Conservation (phyloP, 2,329 filamentous ascomycete species). For the Claviceps digitariae region DNA sequence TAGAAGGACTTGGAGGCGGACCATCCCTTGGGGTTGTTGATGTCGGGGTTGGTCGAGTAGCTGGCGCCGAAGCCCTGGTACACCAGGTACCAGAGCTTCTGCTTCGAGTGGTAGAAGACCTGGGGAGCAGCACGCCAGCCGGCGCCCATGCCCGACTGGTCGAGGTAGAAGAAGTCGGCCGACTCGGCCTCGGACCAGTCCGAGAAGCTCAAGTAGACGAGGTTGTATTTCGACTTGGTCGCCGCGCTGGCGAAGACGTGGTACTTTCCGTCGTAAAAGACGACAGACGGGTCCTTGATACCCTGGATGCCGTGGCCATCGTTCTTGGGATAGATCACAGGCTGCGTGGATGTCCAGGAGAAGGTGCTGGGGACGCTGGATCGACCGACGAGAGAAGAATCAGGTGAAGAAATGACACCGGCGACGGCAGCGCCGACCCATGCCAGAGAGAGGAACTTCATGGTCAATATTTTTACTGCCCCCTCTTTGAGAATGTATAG, state of each 20-base stretch:
- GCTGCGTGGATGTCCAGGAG: constrained; percentile 1
- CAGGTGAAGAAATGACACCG: background rate
- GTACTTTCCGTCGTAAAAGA: constrained; percentile 41
- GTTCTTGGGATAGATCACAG: background rate
- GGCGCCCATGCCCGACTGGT: background rate
- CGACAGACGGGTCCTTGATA: constrained; percentile 49
- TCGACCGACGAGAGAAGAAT: background rate
- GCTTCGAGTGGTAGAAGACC: background rate
- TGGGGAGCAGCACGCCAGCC: background rate
- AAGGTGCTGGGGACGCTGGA: background rate
- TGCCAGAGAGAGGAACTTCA: background rate
- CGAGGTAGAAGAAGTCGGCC: background rate
- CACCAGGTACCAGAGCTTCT: background rate
- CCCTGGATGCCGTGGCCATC: background rate
- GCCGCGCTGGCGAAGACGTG: constrained; percentile 45
- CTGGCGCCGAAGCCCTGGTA: background rate
- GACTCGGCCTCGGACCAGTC: constrained; percentile 26
- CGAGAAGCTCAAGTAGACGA: constrained; percentile 44
- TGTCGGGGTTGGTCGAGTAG: constrained; percentile 2
- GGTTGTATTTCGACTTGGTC: constrained; percentile 34
- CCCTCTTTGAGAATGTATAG: no score
- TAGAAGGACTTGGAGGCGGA: background rate
- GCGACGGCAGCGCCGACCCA: background rate
- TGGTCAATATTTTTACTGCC: no score
- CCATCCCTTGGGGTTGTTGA: background rate